These are phyloP conservation scores for Seminavis robusta DNA, from an alignment of 108 stramenopile genomes.

Conservation along the genomic window DNA sequence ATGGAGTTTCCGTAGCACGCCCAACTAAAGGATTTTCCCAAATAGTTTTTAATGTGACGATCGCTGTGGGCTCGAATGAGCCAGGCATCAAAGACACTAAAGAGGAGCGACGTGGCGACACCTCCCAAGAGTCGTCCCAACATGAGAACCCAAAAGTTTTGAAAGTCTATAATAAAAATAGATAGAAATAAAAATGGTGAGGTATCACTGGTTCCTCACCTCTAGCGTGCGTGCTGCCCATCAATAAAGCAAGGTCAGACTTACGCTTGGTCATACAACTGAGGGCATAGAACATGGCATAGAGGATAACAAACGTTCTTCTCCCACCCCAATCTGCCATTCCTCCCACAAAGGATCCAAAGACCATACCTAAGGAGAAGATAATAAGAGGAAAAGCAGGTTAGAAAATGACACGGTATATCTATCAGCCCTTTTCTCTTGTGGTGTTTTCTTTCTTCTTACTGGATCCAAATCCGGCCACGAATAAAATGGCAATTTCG, in stretches of 20 bases:
- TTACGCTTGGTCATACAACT: conserved; percentile 86
- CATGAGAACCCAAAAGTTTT: conserved; percentile 79
- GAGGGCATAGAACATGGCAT: conserved; percentile 80
- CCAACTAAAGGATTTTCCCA: conserved; percentile 85
- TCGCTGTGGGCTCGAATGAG: conserved; percentile 82
- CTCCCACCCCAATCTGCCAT: conserved; percentile 80
- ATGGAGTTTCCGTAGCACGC: conserved; percentile 90
- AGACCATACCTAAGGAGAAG: no score
- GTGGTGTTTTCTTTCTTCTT: no score
- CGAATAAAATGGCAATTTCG: conserved; percentile 85
- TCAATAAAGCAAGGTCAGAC: conserved; percentile 15
- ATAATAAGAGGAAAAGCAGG: no score
- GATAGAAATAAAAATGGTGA: not conserved
- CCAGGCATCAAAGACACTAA: conserved; percentile 95
- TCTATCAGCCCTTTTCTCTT: no score
- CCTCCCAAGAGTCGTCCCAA: conserved; percentile 91
- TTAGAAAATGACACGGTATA: no score
- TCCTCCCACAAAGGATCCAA: conserved; percentile 62
- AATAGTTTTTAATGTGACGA: conserved; percentile 53
- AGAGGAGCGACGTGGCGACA: conserved; percentile 85
- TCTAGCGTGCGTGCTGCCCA: not conserved
- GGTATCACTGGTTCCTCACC: not conserved
- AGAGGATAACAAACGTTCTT: conserved; percentile 78
- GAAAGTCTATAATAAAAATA: conserved; percentile 56
- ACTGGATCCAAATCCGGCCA: conserved; percentile 85